phyloP scores from a whole-genome alignment of 768 basidiomycete genomes.

The Cystofilobasidium macerans region DNA sequence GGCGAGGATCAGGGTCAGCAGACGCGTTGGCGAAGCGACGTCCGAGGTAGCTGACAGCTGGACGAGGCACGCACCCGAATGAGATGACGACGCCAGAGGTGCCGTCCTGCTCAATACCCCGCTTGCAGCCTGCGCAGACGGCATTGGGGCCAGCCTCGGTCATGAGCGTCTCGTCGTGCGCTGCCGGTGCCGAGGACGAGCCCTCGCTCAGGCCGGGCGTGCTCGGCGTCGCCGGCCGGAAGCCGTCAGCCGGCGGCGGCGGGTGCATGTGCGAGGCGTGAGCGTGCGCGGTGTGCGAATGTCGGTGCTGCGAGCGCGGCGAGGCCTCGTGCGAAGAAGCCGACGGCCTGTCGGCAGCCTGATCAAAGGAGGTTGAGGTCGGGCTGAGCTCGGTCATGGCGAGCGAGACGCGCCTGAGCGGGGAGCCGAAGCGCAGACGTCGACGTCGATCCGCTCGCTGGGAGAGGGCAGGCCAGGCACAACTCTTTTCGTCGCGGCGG shows the following conservation, averaged over 20 bases:
- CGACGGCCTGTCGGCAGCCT: too few species aligned
- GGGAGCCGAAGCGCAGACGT: too few species aligned
- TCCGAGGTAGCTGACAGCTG: background rate
- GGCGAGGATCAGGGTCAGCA: background rate
- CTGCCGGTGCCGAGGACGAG: background rate
- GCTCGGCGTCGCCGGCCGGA: background rate
- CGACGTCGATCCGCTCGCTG: too few species aligned
- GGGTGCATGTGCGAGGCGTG: background rate
- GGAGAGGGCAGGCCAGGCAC: too few species aligned
- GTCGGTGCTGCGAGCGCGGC: background rate
- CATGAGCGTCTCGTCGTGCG: background rate
- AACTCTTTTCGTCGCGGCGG: too few species aligned
- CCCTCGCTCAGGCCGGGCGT: slow-evolving; percentile 1
- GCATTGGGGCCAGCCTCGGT: slow-evolving; percentile 9
- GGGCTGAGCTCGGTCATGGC: too few species aligned
- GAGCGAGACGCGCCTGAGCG: too few species aligned
- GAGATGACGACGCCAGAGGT: slow-evolving; percentile 62
- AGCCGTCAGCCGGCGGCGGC: background rate
- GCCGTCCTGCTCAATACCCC: slow-evolving; percentile 36
- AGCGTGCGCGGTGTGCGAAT: background rate
- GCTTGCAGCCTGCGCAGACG: slow-evolving; percentile 35
- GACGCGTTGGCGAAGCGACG: background rate
- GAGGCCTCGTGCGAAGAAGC: background rate
- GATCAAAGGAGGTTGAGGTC: too few species aligned
- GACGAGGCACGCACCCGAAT: slow-evolving; percentile 63